Percentiles rank a stretch among this genome's conserved stretches.
phyloP scores from a whole-genome alignment of 2,329 filamentous ascomycete genomes.

The Berkeleyomyces basicola region DNA sequence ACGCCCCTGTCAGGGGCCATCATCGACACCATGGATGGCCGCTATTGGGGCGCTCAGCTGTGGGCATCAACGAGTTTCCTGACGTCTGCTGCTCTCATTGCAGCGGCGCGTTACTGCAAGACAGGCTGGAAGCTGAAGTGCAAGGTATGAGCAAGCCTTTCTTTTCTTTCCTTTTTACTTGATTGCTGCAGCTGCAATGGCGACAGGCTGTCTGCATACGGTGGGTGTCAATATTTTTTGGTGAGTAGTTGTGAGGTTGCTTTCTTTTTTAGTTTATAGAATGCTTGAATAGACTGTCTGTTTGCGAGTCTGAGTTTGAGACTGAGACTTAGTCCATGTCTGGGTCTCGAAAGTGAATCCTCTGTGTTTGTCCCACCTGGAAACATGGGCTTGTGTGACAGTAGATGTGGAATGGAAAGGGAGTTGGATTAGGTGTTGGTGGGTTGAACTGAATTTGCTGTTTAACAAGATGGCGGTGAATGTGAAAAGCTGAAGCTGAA shows the following conservation, averaged over 20 bases:
- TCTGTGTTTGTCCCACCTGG: background rate
- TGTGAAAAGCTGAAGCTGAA: too few species aligned
- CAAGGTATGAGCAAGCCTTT: conserved; percentile 18
- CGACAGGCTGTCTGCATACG: background rate
- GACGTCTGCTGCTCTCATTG: conserved; percentile 20
- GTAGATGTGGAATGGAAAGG: background rate
- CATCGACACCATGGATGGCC: conserved; percentile 25
- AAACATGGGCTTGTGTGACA: background rate
- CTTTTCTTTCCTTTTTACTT: background rate
- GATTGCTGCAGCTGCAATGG: background rate
- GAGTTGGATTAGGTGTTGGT: background rate
- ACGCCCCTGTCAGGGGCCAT: conserved; percentile 30
- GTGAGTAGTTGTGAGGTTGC: background rate
- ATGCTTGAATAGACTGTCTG: background rate
- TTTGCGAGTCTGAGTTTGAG: background rate
- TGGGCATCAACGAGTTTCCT: conserved; percentile 29
- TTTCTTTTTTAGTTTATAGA: background rate
- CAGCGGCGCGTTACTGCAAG: conserved; percentile 20
- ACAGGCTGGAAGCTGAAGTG: conserved; percentile 23
- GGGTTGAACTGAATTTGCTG: background rate
- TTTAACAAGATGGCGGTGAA: background rate
- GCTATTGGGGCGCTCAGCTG: conserved; percentile 29
- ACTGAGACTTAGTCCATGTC: background rate
- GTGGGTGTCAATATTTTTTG: background rate
- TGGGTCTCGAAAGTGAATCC: background rate